Evolutionary conservation across 352 stramenopile species (phyloP), one percentile per base, ranked within the genome.

Genomic region (Halophytophthora batemanensis): DNA sequence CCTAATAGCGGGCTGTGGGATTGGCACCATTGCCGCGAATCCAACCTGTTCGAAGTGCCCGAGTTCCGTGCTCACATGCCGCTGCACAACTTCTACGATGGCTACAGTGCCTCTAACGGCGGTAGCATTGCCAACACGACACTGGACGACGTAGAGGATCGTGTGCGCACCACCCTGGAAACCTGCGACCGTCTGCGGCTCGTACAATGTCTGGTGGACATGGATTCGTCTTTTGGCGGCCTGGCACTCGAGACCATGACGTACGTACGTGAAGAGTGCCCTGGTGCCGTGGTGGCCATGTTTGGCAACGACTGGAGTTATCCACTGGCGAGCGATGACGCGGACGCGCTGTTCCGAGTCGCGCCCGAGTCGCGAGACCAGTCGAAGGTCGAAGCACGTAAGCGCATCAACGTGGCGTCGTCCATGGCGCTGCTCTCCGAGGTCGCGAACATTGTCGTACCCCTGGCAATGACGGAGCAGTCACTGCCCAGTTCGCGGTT

Each of bases 41-140:
- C 56, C 14, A 86, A 87, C 43, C 60, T 92, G 31, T 61, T 91
- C 36, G 78, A 91, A 36, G 70, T 93, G 23, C 56, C 70, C 45
- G 78, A 91, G 25, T 91, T 93, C 33, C 83, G 81, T n/a, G 53
- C 71, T 33, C 61, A 90, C 38, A 80, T 91, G 70, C 70, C 75
- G 23, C 56, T 93, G 52, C 82, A 93, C 66, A 93, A 93, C 54
- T 84, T 87, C 33, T 93, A 87, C 35, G 78, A 91, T 55, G 83
- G 83, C 11, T 65, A 72, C 4, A 42, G 66, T 1, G 49, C 55
- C 18, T 59, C 70, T 0, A 71, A 75, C 33, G 81, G 82, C 13
- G 83, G 81, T n/a, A 74, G 53, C 37, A 50, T 94, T 18, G 55
- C 66, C 7, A 56, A 61, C 14, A n/a, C 54, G n/a, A 90, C 79